These are phyloP conservation scores for Basipetospora sp. DNA, from an alignment of 2,329 filamentous ascomycete genomes.

Conservation along the genomic window DNA sequence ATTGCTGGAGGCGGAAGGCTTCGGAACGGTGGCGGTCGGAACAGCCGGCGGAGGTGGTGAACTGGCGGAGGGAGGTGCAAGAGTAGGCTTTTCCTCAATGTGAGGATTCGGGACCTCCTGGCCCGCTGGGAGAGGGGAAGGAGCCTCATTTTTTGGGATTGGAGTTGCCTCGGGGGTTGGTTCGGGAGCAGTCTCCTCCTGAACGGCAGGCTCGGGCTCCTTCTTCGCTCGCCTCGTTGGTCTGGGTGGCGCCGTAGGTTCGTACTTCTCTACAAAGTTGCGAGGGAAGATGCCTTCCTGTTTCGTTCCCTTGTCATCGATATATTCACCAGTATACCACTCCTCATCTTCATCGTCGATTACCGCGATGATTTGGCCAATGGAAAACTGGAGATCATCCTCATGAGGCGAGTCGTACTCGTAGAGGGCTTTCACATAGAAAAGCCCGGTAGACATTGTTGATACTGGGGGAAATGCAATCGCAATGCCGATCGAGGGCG, in stretches of 20 bases:
- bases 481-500: background rate
- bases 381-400: conserved; percentile 77
- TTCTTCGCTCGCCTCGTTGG: conserved; percentile 64
- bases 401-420: conserved; percentile 88
- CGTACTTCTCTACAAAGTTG: conserved; percentile 95
- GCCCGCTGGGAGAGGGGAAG: conserved; percentile 13
- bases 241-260: conserved; percentile 77
- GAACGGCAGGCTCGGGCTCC: conserved; percentile 23
- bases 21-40: conserved; percentile 13
- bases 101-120: conserved; percentile 14
- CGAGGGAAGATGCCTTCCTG: conserved; percentile 81
- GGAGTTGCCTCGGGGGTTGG: conserved; percentile 10
- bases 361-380: conserved; percentile 84
- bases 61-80: conserved; percentile 13
- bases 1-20: conserved; percentile 24
- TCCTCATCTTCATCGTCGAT: conserved; percentile 84
- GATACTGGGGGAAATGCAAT: no score
- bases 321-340: conserved; percentile 84
- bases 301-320: conserved; percentile 58
- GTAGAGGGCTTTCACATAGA: conserved; percentile 91
- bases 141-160: conserved; percentile 18
- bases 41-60: conserved; percentile 16
- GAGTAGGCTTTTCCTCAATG: conserved; percentile 5
- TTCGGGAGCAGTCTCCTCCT: background rate
- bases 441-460: conserved; percentile 30